Percentiles rank a stretch among this genome's conserved stretches.
phyloP scores from a whole-genome alignment of 83 land plant species.

The Isoetes engelmannii region DNA sequence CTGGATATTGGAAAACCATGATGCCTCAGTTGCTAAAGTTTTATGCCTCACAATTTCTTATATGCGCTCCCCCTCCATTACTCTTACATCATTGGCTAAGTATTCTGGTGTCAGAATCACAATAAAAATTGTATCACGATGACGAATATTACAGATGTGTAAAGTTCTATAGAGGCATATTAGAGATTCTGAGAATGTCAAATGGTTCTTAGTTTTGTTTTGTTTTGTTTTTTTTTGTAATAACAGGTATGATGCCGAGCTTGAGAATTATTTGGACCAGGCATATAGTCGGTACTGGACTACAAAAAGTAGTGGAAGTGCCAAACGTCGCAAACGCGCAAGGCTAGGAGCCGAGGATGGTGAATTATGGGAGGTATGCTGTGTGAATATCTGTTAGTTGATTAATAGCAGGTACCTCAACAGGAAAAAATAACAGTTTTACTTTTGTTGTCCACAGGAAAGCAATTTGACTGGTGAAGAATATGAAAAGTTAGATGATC shows the following conservation, averaged over 20 bases:
- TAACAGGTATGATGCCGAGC: conserved; percentile 63
- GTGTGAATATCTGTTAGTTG: not conserved
- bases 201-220: not conserved
- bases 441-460: not conserved
- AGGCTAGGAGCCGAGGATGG: conserved; percentile 33
- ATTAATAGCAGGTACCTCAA: not conserved
- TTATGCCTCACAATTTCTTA: not conserved
- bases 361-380: conserved; percentile 58
- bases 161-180: too few relatives aligned
- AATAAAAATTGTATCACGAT: too few relatives aligned
- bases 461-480: conserved; percentile 27
- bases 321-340: conserved; percentile 69
- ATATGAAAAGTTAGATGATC: conserved; percentile 34
- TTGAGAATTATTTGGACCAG: conserved; percentile 69
- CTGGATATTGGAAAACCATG: not conserved
- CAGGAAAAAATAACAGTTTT: not conserved
- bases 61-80: not conserved
- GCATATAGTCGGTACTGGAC: conserved; percentile 59
- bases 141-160: too few relatives aligned
- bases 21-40: not conserved
- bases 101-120: too few relatives aligned
- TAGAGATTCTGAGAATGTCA: too few relatives aligned
- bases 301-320: conserved; percentile 53
- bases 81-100: too few relatives aligned
- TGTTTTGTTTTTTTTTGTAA: not conserved